These are phyloP conservation scores for Evernia prunastri DNA, from an alignment of 495 filamentous ascomycete species.

Conservation along the genomic window DNA sequence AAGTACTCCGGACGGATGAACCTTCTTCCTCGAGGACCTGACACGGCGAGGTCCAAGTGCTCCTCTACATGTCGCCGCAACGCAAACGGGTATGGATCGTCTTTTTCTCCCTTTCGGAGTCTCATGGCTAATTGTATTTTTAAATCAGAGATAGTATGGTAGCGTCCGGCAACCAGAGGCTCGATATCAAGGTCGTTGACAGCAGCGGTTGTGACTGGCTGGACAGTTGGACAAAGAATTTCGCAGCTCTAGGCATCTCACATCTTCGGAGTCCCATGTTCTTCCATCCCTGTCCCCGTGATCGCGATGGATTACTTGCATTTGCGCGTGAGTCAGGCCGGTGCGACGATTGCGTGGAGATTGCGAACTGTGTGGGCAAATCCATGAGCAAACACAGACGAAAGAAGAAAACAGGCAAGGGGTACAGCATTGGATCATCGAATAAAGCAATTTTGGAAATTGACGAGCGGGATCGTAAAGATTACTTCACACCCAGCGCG, in stretches of 20 bases:
- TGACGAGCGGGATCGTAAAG: slow-evolving; percentile 58
- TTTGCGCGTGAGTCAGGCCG: slow-evolving; percentile 48
- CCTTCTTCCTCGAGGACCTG: slow-evolving; percentile 21
- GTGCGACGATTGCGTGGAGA: slow-evolving; percentile 49
- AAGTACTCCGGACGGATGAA: slow-evolving; percentile 45
- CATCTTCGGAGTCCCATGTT: slow-evolving; percentile 62
- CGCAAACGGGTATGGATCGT: not conserved
- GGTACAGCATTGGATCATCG: not conserved
- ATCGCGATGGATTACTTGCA: slow-evolving; percentile 56
- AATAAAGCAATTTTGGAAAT: slow-evolving; percentile 36
- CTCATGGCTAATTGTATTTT: too few species aligned
- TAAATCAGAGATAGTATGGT: not conserved
- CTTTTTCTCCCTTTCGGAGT: too few species aligned
- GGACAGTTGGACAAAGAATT: slow-evolving; percentile 50
- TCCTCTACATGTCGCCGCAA: not conserved
- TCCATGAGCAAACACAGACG: slow-evolving; percentile 58
- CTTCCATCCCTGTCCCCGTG: slow-evolving; percentile 58
- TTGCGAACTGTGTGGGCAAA: slow-evolving; percentile 55
- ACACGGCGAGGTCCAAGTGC: not conserved
- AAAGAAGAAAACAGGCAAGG: slow-evolving; percentile 44
- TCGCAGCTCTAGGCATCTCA: slow-evolving; percentile 49
- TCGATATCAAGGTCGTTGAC: slow-evolving; percentile 42
- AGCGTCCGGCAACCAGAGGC: not conserved
- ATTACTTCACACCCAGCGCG: slow-evolving; percentile 56
- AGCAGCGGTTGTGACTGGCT: slow-evolving; percentile 48